A percentile compares a stretch with the other conserved stretches of the same genome.
Evolutionary conservation across 2,329 filamentous ascomycete genomes (phyloP).

Genomic region (Pseudohalonectria lignicola): DNA sequence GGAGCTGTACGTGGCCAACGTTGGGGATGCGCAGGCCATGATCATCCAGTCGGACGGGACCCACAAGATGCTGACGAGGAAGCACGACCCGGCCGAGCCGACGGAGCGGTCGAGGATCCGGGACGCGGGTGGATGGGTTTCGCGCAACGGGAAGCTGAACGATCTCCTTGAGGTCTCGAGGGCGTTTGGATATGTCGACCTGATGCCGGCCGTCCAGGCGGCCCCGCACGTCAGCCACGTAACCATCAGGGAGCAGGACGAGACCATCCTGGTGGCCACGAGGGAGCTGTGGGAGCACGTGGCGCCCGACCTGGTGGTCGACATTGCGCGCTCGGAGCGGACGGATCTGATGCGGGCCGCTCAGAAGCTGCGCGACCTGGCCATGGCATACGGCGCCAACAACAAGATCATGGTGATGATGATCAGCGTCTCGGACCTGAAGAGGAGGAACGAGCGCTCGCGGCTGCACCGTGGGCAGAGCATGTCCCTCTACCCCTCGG

Average conservation of each 20-base stretch:
- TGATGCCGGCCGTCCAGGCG: slow-evolving; percentile 88
- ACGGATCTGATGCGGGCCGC: slow-evolving; percentile 84
- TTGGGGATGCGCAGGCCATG: slow-evolving; percentile 93
- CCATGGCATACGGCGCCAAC: slow-evolving; percentile 88
- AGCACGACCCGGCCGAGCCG: slow-evolving; percentile 86
- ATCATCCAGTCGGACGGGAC: slow-evolving; percentile 82
- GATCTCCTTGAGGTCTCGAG: slow-evolving; percentile 84
- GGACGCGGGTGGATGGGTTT: slow-evolving; percentile 91
- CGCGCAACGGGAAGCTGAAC: slow-evolving; percentile 86
- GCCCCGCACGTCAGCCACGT: slow-evolving; percentile 74
- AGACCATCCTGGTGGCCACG: slow-evolving; percentile 86
- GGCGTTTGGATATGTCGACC: slow-evolving; percentile 87
- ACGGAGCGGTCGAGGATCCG: slow-evolving; percentile 79
- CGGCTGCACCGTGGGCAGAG: slow-evolving; percentile 65
- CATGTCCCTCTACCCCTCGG: slow-evolving; percentile 72
- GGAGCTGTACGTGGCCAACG: slow-evolving; percentile 88
- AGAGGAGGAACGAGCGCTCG: slow-evolving; percentile 68
- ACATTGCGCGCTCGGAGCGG: slow-evolving; percentile 78
- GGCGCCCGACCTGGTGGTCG: slow-evolving; percentile 79
- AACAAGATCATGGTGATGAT: slow-evolving; percentile 99
- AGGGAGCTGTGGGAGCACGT: slow-evolving; percentile 94
- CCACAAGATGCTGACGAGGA: slow-evolving; percentile 73
- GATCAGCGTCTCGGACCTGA: slow-evolving; percentile 82
- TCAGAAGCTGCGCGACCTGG: slow-evolving; percentile 87
- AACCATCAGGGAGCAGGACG: slow-evolving; percentile 75